Percentiles rank a stretch among this genome's conserved stretches.
Evolutionary conservation across 306 rosid species (phyloP).

Genomic region (Malus sylvestris): DNA sequence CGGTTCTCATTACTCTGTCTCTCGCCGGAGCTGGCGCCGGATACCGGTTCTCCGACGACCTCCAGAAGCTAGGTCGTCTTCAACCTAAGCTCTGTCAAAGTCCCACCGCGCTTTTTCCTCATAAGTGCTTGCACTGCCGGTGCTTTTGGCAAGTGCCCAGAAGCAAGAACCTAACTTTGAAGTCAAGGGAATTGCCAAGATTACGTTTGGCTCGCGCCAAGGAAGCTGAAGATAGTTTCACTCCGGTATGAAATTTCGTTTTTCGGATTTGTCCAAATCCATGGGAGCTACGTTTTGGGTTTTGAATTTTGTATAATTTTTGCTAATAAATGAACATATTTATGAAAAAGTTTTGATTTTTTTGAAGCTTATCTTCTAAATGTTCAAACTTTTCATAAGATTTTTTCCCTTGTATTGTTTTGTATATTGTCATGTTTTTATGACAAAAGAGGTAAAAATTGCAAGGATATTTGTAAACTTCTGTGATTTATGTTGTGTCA

Average conservation of each 20-base stretch:
- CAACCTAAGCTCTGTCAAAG: slow-evolving; percentile 15
- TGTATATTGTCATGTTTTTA: neutral
- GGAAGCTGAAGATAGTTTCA: slow-evolving; percentile 54
- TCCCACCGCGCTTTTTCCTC: slow-evolving; percentile 28
- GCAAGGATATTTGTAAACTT: neutral
- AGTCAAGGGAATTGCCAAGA: slow-evolving; percentile 13
- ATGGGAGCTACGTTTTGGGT: neutral
- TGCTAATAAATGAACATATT: too few relatives aligned
- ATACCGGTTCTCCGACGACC: slow-evolving; percentile 16
- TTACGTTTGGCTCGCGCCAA: slow-evolving; percentile 46
- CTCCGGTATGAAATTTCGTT: slow-evolving; percentile 32
- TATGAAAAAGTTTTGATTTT: neutral
- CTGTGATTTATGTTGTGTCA: neutral
- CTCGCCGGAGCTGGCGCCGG: slow-evolving; percentile 22
- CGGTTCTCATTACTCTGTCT: slow-evolving; percentile 40
- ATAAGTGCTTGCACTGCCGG: slow-evolving; percentile 5
- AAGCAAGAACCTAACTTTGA: slow-evolving; percentile 16
- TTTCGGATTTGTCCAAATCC: neutral
- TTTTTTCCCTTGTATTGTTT: neutral
- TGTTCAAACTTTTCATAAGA: neutral
- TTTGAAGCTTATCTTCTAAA: neutral
- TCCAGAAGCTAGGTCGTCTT: slow-evolving; percentile 22
- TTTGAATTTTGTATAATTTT: neutral
- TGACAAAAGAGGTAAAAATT: neutral
- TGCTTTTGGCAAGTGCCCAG: slow-evolving; percentile 25